These are phyloP conservation scores for Agaricus sinodeliciosus DNA, from an alignment of 768 basidiomycete genomes.

Conservation along the genomic window DNA sequence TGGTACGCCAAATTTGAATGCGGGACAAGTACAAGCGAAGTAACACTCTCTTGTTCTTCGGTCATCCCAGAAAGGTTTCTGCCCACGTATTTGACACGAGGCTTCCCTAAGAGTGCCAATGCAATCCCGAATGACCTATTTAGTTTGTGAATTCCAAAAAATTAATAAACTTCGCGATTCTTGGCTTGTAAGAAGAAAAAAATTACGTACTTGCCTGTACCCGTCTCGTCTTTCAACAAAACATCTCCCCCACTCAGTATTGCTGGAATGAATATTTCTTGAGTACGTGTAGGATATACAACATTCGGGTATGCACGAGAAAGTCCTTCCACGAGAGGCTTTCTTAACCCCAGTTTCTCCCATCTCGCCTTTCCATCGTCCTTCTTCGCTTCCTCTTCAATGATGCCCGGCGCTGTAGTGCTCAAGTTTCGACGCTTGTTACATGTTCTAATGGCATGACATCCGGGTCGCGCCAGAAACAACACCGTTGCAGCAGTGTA, in stretches of 20 bases:
- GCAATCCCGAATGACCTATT: conserved; percentile 67
- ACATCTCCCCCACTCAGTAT: conserved; percentile 52
- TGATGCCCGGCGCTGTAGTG: neutral
- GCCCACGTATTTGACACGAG: conserved; percentile 23
- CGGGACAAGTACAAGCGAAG: conserved; percentile 61
- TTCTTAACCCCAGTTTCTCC: conserved; percentile 46
- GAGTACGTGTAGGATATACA: conserved; percentile 48
- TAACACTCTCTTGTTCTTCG: conserved; percentile 27
- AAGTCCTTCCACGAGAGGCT: conserved; percentile 41
- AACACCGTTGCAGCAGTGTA: neutral
- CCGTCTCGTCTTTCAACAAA: conserved; percentile 64
- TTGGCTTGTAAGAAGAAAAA: neutral
- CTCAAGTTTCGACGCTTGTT: neutral
- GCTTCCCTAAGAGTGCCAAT: conserved; percentile 58
- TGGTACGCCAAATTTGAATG: conserved; percentile 70
- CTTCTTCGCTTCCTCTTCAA: neutral
- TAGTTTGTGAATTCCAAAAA: neutral
- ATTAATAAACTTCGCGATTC: neutral
- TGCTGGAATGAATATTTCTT: conserved; percentile 56
- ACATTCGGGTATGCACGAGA: conserved; percentile 57
- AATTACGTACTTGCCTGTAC: conserved; percentile 65
- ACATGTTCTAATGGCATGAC: neutral
- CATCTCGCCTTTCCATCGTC: conserved; percentile 24
- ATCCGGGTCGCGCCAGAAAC: neutral
- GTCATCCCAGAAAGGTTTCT: conserved; percentile 15